phyloP scores from a whole-genome alignment of 495 filamentous ascomycete species.

The Tetracladium setigerum region DNA sequence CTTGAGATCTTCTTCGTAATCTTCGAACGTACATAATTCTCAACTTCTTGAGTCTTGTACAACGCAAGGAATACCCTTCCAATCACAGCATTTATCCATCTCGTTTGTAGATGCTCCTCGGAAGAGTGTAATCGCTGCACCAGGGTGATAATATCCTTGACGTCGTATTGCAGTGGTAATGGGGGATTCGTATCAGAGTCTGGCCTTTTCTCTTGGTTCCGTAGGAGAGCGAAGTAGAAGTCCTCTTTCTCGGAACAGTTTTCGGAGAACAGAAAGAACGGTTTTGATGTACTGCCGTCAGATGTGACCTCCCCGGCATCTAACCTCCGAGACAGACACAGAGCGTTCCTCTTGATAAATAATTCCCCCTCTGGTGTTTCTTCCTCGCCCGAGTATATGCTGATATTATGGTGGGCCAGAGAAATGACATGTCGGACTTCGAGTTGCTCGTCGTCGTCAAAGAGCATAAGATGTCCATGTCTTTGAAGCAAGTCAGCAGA shows the following conservation, averaged over 20 bases:
- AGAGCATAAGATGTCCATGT: slow-evolving; percentile 95
- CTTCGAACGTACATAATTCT: slow-evolving; percentile 71
- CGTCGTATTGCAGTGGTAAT: slow-evolving; percentile 67
- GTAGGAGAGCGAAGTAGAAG: slow-evolving; percentile 89
- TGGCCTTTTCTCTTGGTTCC: slow-evolving; percentile 66
- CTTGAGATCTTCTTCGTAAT: slow-evolving; percentile 95
- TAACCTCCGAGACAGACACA: slow-evolving; percentile 69
- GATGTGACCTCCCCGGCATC: slow-evolving; percentile 46
- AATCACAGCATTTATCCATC: slow-evolving; percentile 90
- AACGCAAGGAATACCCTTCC: slow-evolving; percentile 81
- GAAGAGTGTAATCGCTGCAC: slow-evolving; percentile 87
- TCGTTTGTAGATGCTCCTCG: slow-evolving; percentile 83
- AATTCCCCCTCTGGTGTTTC: slow-evolving; percentile 85
- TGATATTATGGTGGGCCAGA: slow-evolving; percentile 77
- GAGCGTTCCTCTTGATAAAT: slow-evolving; percentile 91
- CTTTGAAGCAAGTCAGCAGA: slow-evolving; percentile 32
- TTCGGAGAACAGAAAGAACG: slow-evolving; percentile 90
- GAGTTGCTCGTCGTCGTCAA: slow-evolving; percentile 80
- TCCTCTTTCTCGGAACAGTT: slow-evolving; percentile 95
- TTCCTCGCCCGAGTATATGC: slow-evolving; percentile 75
- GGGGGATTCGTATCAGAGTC: slow-evolving; percentile 53
- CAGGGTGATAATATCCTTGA: slow-evolving; percentile 75
- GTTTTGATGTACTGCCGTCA: slow-evolving; percentile 53
- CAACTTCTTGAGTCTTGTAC: slow-evolving; percentile 75
- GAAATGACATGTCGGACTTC: slow-evolving; percentile 95